These are phyloP conservation scores for Phaeosphaeria sp. DNA, from an alignment of 2,329 filamentous ascomycete genomes.

Conservation along the genomic window DNA sequence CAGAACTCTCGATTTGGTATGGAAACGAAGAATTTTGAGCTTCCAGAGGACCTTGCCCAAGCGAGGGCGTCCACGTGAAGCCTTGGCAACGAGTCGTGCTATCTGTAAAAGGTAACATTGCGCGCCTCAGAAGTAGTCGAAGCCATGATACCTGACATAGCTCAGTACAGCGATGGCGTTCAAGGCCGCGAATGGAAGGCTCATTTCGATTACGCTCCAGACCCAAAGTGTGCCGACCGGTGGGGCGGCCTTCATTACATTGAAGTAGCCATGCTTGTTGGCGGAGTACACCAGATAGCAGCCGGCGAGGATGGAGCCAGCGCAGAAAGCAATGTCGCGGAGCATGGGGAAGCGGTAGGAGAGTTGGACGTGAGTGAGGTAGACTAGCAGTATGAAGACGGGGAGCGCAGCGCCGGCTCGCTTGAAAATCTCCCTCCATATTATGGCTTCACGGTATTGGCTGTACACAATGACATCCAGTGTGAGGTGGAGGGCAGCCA, in stretches of 20 bases:
- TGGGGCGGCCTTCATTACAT: constrained; percentile 91
- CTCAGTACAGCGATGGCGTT: constrained; percentile 59
- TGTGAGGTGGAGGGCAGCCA: constrained; percentile 77
- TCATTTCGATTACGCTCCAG: constrained; percentile 89
- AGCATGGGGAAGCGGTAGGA: constrained; percentile 53
- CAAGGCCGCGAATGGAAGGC: constrained; percentile 69
- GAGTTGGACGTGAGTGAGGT: constrained; percentile 51
- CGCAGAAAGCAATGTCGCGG: constrained; percentile 67
- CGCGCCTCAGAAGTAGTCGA: constrained; percentile 51
- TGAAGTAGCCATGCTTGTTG: constrained; percentile 81
- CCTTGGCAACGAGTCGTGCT: not conserved
- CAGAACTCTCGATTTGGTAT: not conserved
- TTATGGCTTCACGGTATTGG: constrained; percentile 74
- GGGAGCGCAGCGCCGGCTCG: constrained; percentile 58
- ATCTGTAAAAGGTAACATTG: not conserved
- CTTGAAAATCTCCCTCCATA: constrained; percentile 63
- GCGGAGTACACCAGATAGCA: constrained; percentile 83
- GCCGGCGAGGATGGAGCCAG: constrained; percentile 67
- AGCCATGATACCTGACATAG: constrained; percentile 64
- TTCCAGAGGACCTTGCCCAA: not conserved
- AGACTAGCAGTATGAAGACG: constrained; percentile 54
- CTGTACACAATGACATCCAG: constrained; percentile 80
- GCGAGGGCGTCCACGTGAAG: not conserved
- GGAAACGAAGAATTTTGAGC: not conserved
- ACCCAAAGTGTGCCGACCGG: constrained; percentile 89